phyloP scores from a whole-genome alignment of 345 rosid genomes.

The Anacardium occidentale region DNA sequence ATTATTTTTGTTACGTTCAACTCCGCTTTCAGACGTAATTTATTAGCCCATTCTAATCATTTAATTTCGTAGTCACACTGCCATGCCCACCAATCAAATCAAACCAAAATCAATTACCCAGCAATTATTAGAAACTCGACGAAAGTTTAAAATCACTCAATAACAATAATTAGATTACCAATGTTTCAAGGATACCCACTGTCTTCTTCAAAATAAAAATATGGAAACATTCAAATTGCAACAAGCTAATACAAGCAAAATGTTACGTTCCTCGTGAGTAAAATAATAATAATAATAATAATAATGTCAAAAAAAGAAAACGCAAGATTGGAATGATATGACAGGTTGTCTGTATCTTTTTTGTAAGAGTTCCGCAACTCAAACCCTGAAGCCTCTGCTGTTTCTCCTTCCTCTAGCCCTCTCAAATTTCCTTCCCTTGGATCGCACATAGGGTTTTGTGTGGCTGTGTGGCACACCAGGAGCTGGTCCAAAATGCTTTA shows the following conservation, averaged over 20 bases:
- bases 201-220: background rate
- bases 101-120: too few species aligned
- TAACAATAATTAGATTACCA: background rate
- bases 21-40: too few species aligned
- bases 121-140: too few species aligned
- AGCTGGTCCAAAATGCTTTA: constrained; percentile 78
- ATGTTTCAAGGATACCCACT: background rate
- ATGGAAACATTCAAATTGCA: background rate
- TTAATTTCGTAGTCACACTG: too few species aligned
- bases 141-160: background rate
- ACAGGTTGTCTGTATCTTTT: background rate
- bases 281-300: too few species aligned
- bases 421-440: constrained; percentile 66
- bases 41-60: too few species aligned
- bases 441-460: constrained; percentile 63
- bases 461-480: constrained; percentile 85
- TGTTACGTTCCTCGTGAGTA: background rate
- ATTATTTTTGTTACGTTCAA: too few species aligned
- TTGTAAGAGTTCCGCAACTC: constrained; percentile 15
- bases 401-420: constrained; percentile 71
- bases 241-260: background rate
- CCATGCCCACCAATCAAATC: too few species aligned
- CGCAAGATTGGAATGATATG: background rate
- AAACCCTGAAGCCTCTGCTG: constrained; percentile 69
- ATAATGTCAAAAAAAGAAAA: background rate